Percentiles rank a stretch among this genome's conserved stretches.
Conservation (phyloP, 441 rosid genomes). For the Arabidopsis hybrid region DNA sequence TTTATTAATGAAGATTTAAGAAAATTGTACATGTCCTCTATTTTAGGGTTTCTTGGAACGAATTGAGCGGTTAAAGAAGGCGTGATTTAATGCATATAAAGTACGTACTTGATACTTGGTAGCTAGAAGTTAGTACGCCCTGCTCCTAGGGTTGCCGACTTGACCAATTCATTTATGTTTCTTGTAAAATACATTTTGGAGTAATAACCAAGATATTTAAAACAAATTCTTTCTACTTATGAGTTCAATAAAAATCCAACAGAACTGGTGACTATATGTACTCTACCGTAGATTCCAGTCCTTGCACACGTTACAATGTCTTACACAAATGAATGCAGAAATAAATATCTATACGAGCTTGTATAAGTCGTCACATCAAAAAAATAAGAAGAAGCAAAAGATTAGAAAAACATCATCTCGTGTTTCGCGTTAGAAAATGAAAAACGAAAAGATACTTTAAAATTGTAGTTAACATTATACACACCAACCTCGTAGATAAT, state of each 20-base stretch:
- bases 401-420: slow-evolving; percentile 19
- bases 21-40: not conserved
- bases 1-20: not conserved
- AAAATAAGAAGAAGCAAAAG: slow-evolving; percentile 14
- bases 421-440: slow-evolving; percentile 34
- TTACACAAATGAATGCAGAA: not conserved
- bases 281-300: slow-evolving; percentile 27
- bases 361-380: slow-evolving; percentile 33
- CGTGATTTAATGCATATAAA: slow-evolving; percentile 18
- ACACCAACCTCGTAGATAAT: slow-evolving; percentile 36
- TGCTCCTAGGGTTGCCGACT: slow-evolving; percentile 40
- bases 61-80: slow-evolving; percentile 22
- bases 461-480: not conserved
- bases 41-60: not conserved
- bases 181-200: slow-evolving; percentile 18
- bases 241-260: slow-evolving; percentile 17
- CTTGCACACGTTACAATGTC: slow-evolving; percentile 5
- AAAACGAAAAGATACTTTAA: slow-evolving; percentile 4
- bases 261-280: slow-evolving; percentile 23
- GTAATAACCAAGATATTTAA: not conserved
- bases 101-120: not conserved
- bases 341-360: not conserved
- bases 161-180: slow-evolving; percentile 31
- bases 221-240: slow-evolving; percentile 1
- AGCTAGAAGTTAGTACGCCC: slow-evolving; percentile 27